Conservation (phyloP, 768 basidiomycete genomes). For the Ephemerocybe angulata region DNA sequence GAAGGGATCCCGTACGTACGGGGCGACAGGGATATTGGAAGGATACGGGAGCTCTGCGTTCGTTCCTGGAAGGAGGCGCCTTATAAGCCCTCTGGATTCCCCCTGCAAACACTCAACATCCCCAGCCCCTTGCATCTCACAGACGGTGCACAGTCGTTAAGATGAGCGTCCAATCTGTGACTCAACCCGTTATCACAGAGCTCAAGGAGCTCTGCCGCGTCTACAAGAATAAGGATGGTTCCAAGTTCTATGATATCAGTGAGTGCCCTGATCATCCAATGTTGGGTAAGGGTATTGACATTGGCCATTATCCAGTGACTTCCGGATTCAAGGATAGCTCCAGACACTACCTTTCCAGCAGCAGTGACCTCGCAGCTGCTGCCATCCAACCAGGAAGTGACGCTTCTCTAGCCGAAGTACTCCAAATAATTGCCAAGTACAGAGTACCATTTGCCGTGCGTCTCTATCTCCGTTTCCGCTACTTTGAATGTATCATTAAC, state of each 20-base stretch:
- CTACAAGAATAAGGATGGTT: background rate
- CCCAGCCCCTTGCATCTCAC: too few species aligned
- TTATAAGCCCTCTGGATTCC: too few species aligned
- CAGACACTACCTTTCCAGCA: conserved; percentile 1
- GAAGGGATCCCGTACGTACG: too few species aligned
- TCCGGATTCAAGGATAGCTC: background rate
- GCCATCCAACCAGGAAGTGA: background rate
- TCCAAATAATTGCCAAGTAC: conserved; percentile 39
- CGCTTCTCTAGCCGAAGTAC: conserved; percentile 1
- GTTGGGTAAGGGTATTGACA: background rate
- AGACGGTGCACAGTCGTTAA: too few species aligned
- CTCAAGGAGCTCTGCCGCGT: too few species aligned
- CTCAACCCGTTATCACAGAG: too few species aligned
- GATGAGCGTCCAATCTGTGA: too few species aligned
- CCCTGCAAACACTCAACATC: too few species aligned
- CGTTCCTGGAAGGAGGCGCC: too few species aligned
- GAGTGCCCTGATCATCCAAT: background rate
- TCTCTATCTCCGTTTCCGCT: background rate
- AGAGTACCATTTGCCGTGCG: conserved; percentile 48
- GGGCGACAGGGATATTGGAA: too few species aligned
- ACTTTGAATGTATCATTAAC: too few species aligned
- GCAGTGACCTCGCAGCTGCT: background rate
- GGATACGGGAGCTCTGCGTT: too few species aligned
- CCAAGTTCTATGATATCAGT: background rate
- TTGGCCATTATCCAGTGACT: background rate